These are phyloP conservation scores for Calonectria pseudoreteaudii DNA, from an alignment of 2,329 filamentous ascomycete species.

Conservation along the genomic window DNA sequence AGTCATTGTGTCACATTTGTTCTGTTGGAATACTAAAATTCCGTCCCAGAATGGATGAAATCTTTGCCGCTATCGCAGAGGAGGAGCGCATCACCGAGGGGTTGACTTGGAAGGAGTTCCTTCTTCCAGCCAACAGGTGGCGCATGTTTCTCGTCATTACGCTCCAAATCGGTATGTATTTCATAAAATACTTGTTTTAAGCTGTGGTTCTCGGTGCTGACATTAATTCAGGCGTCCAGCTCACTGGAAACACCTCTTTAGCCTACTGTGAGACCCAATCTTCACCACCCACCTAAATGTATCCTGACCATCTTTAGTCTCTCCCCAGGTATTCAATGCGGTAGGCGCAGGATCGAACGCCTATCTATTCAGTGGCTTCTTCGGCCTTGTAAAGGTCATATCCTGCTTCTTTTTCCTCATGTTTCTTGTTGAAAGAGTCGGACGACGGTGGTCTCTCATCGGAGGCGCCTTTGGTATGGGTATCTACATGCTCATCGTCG, in stretches of 20 bases:
- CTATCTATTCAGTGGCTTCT: slow-evolving; percentile 64
- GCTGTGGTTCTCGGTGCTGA: not conserved
- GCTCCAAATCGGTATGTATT: slow-evolving; percentile 57
- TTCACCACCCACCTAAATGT: not conserved
- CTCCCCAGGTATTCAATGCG: slow-evolving; percentile 62
- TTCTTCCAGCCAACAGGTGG: slow-evolving; percentile 59
- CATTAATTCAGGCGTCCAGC: slow-evolving; percentile 49
- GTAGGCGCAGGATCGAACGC: slow-evolving; percentile 60
- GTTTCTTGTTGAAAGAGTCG: slow-evolving; percentile 62
- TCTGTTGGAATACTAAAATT: slow-evolving; percentile 13
- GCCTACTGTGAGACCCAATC: slow-evolving; percentile 55
- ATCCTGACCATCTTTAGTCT: slow-evolving; percentile 45
- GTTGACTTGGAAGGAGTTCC: slow-evolving; percentile 57
- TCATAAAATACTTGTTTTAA: too few relatives aligned
- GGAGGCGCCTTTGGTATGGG: slow-evolving; percentile 62
- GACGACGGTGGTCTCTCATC: slow-evolving; percentile 61
- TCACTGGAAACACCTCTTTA: slow-evolving; percentile 63
- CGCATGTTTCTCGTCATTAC: slow-evolving; percentile 61
- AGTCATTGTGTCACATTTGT: not conserved
- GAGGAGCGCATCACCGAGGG: slow-evolving; percentile 58
- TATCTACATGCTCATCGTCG: slow-evolving; percentile 64
- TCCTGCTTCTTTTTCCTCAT: slow-evolving; percentile 59
- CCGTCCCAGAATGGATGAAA: slow-evolving; percentile 51
- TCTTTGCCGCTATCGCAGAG: slow-evolving; percentile 58
- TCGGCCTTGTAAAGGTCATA: slow-evolving; percentile 63